Base-by-base conservation (phyloP, 2,329 filamentous ascomycete species). In the Eutypella sp. region DNA sequence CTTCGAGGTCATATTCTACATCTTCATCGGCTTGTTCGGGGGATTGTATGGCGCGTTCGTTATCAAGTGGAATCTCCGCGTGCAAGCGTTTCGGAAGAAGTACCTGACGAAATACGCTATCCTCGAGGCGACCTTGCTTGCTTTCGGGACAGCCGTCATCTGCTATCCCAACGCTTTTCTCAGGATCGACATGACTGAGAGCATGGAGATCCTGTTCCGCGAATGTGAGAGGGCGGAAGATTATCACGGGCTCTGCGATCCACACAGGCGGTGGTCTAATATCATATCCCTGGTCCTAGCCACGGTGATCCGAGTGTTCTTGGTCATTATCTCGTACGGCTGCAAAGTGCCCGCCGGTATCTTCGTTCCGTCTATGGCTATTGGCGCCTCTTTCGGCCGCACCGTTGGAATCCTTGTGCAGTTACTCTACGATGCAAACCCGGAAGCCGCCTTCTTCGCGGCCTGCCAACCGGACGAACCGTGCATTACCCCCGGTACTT, bases 311-410 rank as follows among this genome's bases (percentile, higher is more conserved):
- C 83, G 93, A 33, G 80, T 86, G 0, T 81, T 91, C 29, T 75
- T 99, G 25, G 91, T 97, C 56, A 92, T 97, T 52, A 85, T 99
- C 40, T 96, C 91, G 0, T 99, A 97, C 60, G 93, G 93, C 19
- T 96, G 91, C 73, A 97, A 97, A 69, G 93, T 99, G 0, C 93
- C 93, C 0, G 93, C 93, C 0, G 93, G 93, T 46, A 97, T 99
- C 53, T 99, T 99, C 57, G 92, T 99, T 1, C 93, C 93, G 3
- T 96, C 90, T 2, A 99, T 99, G 93, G 93, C 93, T 1, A 84
- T 99, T 42, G 93, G 93, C 1, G 93, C 93, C 0, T 90, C 89
- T 0, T 97, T 99, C 65, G 93, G 93, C 4, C 82, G 93, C 34
- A 89, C 91, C 54, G 76, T 99, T n/a, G 93, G 93, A 16, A 96